Evolutionary conservation across 371 early-diverging fungal genomes (phyloP).

Genomic region (Lichtheimia ramosa): DNA sequence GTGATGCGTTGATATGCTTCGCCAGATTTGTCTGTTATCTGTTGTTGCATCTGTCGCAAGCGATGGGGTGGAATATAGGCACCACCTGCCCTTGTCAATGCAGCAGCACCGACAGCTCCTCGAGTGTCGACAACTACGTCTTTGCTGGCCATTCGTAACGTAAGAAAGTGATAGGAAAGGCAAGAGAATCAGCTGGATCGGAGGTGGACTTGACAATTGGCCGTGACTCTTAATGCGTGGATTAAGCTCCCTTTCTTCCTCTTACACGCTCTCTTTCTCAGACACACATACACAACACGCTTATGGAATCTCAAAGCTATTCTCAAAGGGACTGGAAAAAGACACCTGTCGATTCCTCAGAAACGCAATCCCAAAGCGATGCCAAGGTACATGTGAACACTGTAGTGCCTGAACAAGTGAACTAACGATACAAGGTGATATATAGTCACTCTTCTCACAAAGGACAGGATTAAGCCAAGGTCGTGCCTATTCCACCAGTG

Average conservation of each 20-base stretch:
- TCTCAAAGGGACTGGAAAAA: too few species aligned
- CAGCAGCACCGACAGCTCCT: conserved; percentile 27
- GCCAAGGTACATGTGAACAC: too few species aligned
- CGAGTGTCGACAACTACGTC: conserved; percentile 7
- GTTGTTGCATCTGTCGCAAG: conserved; percentile 81
- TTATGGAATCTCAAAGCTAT: too few species aligned
- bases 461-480: neutral
- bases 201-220: neutral
- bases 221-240: neutral
- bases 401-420: too few species aligned
- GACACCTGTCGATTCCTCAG: too few species aligned
- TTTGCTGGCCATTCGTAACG: neutral
- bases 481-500: neutral
- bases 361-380: too few species aligned
- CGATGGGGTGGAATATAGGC: conserved; percentile 93
- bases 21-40: conserved; percentile 72
- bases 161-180: neutral
- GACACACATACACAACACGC: too few species aligned
- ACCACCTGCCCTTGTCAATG: conserved; percentile 65
- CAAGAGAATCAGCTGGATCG: neutral
- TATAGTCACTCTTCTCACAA: neutral
- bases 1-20: conserved; percentile 85
- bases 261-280: neutral
- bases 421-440: too few species aligned
- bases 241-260: neutral